Evolutionary conservation across 352 stramenopile species (phyloP), one percentile per base, ranked within the genome.

Genomic region (Thalassiosira mediterranea): DNA sequence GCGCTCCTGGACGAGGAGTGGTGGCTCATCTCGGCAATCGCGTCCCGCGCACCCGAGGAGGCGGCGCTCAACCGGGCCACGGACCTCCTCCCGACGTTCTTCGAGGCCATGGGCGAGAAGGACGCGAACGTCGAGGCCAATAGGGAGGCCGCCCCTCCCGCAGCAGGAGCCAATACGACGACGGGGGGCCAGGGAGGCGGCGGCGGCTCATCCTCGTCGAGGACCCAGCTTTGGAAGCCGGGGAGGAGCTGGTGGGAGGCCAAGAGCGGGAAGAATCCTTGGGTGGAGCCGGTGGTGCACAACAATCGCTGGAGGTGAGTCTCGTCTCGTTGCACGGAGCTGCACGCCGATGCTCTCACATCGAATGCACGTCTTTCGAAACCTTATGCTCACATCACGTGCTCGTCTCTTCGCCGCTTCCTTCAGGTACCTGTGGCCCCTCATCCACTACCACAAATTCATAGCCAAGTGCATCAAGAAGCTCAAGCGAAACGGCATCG

Each of bases 391-490:
- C 34, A 42, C 34, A 42, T 13, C 7, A 42, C 13, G 13, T 0
- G 68, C 52, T 5, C 31, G 21, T 66, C 17, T 54, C 49, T 21
- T 56, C 23, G 69, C 10, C 29, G 46, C 61, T 47, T 28, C 64
- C 37, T 71, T 34, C 28, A 92, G 87, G 76, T 93, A 91, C 54
- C 67, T 93, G 21, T 93, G 87, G 87, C 87, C 87, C 46, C 77
- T 93, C 13, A 93, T 93, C 66, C 85, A 93, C 53, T 93, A 93
- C 52, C 87, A 93, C 73, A 93, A 93, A 71, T 91, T 93, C 59
- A 72, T 93, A 10, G 85, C 87, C 2, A 88, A 88, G 59, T 91
- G 87, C 46, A 89, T 93, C 71, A 93, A 91, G 52, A 93, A 93
- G 65, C 81, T 93, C 10, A 93, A 90, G 76, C 77, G 84, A 37